Percentiles rank a stretch among this genome's conserved stretches.
phyloP scores from a whole-genome alignment of 345 rosid genomes.

The Eucalyptus regnans region DNA sequence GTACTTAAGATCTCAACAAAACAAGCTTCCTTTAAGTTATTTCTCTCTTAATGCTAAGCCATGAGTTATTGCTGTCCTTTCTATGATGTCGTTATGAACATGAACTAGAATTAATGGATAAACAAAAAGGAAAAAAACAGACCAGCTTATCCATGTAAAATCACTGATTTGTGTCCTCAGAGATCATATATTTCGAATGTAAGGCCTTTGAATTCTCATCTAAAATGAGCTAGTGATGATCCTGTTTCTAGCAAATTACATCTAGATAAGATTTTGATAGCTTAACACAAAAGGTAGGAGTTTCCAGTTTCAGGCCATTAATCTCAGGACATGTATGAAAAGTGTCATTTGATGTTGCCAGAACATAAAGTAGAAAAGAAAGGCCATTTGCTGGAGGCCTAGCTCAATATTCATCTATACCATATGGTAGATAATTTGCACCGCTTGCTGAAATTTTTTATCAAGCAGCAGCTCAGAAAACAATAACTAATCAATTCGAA shows the following conservation, averaged over 20 bases:
- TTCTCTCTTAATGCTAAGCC: background rate
- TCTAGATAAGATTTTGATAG: background rate
- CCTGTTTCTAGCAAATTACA: background rate
- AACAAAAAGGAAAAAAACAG: background rate
- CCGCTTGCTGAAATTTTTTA: background rate
- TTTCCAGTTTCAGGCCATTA: background rate
- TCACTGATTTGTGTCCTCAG: background rate
- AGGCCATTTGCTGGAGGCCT: background rate
- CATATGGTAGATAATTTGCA: background rate
- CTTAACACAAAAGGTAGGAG: background rate
- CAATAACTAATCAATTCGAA: background rate
- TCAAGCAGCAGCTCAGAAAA: background rate
- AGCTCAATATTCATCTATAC: background rate
- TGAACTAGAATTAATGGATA: background rate
- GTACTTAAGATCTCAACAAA: background rate
- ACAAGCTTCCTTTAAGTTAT: background rate
- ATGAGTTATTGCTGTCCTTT: background rate
- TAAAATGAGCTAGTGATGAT: background rate
- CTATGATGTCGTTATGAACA: background rate
- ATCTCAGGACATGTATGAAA: background rate
- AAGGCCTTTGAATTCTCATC: background rate
- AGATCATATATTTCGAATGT: background rate
- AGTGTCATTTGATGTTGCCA: background rate
- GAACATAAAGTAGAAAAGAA: background rate
- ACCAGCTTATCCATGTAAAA: background rate